These are phyloP conservation scores for Pelargonium cotyledonis DNA, from an alignment of 441 rosid species.

Conservation along the genomic window DNA sequence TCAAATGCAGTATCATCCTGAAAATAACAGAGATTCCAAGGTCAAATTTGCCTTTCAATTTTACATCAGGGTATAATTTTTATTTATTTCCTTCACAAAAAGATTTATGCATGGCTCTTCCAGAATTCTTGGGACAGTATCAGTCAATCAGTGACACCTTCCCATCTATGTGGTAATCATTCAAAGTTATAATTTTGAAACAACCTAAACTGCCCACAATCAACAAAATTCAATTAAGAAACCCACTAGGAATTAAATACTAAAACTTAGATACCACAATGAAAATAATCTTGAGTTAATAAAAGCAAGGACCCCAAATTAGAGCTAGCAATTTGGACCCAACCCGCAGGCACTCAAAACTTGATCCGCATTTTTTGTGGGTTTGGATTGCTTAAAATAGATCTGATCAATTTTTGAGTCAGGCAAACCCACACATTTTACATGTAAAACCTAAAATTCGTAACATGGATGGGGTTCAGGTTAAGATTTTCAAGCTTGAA, in stretches of 20 bases:
- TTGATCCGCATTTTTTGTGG: too few species aligned
- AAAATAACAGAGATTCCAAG: conserved; percentile 15
- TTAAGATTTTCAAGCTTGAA: too few species aligned
- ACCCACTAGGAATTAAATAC: neutral
- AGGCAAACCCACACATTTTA: too few species aligned
- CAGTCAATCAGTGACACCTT: neutral
- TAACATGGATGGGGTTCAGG: too few species aligned
- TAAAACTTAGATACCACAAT: neutral
- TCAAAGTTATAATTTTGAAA: too few species aligned
- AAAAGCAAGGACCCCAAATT: neutral
- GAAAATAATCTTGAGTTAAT: neutral
- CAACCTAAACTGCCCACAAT: too few species aligned
- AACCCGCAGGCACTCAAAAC: too few species aligned
- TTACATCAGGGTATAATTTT: neutral
- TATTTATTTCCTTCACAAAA: neutral
- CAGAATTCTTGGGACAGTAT: neutral
- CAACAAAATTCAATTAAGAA: neutral
- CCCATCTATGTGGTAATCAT: too few species aligned
- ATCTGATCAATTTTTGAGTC: too few species aligned
- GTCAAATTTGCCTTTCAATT: neutral
- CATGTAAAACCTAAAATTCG: too few species aligned
- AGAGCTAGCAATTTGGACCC: too few species aligned
- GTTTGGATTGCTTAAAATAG: too few species aligned
- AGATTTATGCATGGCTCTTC: neutral
- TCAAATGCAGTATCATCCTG: conserved; percentile 93